phyloP scores from a whole-genome alignment of 139 green algal genomes.

The Chlorella sp. region DNA sequence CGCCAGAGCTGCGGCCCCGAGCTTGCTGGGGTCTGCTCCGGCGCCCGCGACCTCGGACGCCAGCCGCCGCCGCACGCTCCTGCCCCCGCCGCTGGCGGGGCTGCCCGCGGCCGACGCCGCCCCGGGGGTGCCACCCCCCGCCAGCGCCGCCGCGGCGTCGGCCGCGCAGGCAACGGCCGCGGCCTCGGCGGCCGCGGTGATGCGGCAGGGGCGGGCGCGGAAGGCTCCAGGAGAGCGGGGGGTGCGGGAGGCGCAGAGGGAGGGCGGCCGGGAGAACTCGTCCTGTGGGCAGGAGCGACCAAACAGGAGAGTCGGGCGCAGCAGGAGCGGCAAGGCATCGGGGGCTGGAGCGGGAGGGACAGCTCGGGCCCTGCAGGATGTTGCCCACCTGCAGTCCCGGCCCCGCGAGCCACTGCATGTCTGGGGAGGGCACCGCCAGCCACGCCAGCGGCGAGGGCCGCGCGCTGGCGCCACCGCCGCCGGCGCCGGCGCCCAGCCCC shows the following conservation, averaged over 20 bases:
- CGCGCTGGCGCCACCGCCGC: too few relatives aligned
- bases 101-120: too few relatives aligned
- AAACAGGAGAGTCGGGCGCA: background rate
- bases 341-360: background rate
- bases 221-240: background rate
- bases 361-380: too few relatives aligned
- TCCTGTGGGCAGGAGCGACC: background rate
- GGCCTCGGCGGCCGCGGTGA: background rate
- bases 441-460: too few relatives aligned
- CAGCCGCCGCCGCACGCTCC: background rate
- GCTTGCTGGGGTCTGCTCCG: background rate
- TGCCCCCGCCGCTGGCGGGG: background rate
- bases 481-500: too few relatives aligned
- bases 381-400: too few relatives aligned
- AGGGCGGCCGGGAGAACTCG: background rate
- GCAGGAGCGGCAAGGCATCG: background rate
- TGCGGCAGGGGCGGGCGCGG: background rate
- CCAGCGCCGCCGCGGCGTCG: too few relatives aligned
- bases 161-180: too few relatives aligned
- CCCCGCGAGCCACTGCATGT: too few relatives aligned
- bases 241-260: background rate
- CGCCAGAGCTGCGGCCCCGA: background rate
- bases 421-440: too few relatives aligned
- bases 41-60: too few relatives aligned
- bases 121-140: too few relatives aligned